These are phyloP conservation scores for Meyerozyma guilliermondii DNA, from an alignment of 1,139 yeast genomes.

Conservation along the genomic window DNA sequence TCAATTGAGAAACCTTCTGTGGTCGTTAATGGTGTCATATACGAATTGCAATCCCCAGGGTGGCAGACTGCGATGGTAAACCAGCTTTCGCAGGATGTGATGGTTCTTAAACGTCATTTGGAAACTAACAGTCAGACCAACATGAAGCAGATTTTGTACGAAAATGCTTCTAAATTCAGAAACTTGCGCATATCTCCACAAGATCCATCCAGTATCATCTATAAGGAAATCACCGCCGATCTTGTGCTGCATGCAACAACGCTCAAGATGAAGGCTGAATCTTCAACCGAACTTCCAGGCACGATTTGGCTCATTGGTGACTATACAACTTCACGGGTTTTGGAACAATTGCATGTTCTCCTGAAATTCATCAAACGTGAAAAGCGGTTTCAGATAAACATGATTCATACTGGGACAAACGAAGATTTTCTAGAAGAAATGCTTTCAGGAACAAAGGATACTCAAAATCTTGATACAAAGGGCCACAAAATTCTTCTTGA, in stretches of 20 bases:
- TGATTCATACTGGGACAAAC: constrained; percentile 22
- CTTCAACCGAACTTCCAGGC: constrained; percentile 13
- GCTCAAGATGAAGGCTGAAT: constrained; percentile 10
- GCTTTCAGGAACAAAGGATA: neutral
- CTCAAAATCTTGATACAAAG: constrained; percentile 8
- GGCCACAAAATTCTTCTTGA: constrained; percentile 11
- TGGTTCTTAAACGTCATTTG: constrained; percentile 21
- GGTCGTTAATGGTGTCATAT: constrained; percentile 70
- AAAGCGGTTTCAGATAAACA: constrained; percentile 31
- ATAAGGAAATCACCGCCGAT: constrained; percentile 27
- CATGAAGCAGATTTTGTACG: constrained; percentile 26
- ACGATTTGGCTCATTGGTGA: constrained; percentile 59
- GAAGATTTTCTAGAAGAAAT: constrained; percentile 5
- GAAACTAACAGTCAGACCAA: constrained; percentile 8
- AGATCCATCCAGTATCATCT: constrained; percentile 28
- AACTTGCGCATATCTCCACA: constrained; percentile 31
- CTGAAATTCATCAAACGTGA: constrained; percentile 22
- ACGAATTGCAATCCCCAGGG: constrained; percentile 27
- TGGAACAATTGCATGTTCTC: constrained; percentile 38
- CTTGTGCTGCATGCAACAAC: constrained; percentile 19
- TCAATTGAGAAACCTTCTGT: constrained; percentile 49
- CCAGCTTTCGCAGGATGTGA: constrained; percentile 36
- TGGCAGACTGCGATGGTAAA: constrained; percentile 39
- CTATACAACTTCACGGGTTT: constrained; percentile 27
- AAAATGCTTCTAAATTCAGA: constrained; percentile 27